phyloP scores from a whole-genome alignment of 2,329 filamentous ascomycete genomes.

The Xylogone sp. region DNA sequence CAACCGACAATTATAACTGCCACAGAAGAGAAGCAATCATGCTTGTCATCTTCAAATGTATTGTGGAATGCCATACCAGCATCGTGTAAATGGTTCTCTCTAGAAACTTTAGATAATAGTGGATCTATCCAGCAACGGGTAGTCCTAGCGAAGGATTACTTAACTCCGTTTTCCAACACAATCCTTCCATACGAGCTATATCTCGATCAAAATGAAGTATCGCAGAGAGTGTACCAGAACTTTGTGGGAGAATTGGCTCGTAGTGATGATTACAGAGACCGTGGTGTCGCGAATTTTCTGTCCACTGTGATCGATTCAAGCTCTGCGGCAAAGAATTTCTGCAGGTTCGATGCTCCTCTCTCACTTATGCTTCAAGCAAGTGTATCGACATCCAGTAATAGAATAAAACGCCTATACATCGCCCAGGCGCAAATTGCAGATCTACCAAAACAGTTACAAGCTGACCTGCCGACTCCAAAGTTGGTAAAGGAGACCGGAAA shows the following conservation, averaged over 20 bases:
- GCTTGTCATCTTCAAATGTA: neutral
- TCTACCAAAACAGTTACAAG: conserved; percentile 58
- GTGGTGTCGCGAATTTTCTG: no score
- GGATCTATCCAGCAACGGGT: neutral
- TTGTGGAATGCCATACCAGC: conserved; percentile 42
- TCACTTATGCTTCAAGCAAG: conserved; percentile 19
- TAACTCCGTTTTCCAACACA: conserved; percentile 36
- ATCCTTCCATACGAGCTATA: conserved; percentile 56
- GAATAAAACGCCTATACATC: conserved; percentile 62
- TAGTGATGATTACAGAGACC: neutral
- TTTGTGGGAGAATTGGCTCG: neutral
- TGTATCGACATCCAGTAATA: neutral
- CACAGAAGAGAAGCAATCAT: neutral
- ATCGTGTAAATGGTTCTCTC: conserved; percentile 54
- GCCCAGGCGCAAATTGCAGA: conserved; percentile 73
- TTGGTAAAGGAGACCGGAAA: conserved; percentile 61
- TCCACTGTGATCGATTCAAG: conserved; percentile 1
- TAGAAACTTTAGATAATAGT: neutral
- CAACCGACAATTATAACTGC: conserved; percentile 48
- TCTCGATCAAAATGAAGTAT: conserved; percentile 9
- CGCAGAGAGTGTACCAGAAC: conserved; percentile 1
- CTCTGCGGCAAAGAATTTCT: conserved; percentile 27
- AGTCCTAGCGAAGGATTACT: conserved; percentile 27
- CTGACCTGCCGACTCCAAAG: conserved; percentile 65
- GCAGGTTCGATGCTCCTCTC: conserved; percentile 40